Evolutionary conservation across 169 alveolate species (phyloP), one percentile per base, ranked within the genome.

Genomic region (Cystoisospora suis): DNA sequence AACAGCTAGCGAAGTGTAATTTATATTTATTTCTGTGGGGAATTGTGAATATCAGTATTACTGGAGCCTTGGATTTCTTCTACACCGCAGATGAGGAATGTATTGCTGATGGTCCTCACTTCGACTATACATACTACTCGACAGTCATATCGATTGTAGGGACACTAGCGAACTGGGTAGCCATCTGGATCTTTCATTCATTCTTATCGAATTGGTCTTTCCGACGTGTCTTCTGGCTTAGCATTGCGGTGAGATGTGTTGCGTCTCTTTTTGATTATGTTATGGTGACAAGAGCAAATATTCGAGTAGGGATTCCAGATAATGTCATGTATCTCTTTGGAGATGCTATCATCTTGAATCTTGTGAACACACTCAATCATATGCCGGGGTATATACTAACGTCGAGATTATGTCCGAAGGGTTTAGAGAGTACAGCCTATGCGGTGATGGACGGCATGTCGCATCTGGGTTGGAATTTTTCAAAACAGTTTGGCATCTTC

Each of bases 21-120:
- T 3, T 91, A 69, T 91, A 85, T 47, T 47, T 91, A 45, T 91
- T 91, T 47, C 40, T 77, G 34, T 75, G 86, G 61, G 81, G 86
- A 17, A 46, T 90, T 46, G 29, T 90, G 58, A 75, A 90, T 53
- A 59, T 83, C 40, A 40, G 47, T 3, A 83, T 90, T 29, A 27
- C 87, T 36, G 94, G 94, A 27, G 94, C 91, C 0, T 53, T 90
- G 42, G 90, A 83, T 70, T 90, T 65, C 61, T 90, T 34, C 53
- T 90, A 90, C 69, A 90, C 58, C 2, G 91, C 92, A 2, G 45
- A 75, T 23, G 86, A 85, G 45, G 6, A n/a, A 49, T 91, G 94
- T 29, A 58, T 91, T 0, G 90, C 94, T 0, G 94, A 85, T 23
- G 94, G 94, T 23, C 94, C 94, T 1, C 79, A 83, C 80, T 91